These are phyloP conservation scores for Podaxis carcinomalis DNA, from an alignment of 768 basidiomycete species.

Conservation along the genomic window DNA sequence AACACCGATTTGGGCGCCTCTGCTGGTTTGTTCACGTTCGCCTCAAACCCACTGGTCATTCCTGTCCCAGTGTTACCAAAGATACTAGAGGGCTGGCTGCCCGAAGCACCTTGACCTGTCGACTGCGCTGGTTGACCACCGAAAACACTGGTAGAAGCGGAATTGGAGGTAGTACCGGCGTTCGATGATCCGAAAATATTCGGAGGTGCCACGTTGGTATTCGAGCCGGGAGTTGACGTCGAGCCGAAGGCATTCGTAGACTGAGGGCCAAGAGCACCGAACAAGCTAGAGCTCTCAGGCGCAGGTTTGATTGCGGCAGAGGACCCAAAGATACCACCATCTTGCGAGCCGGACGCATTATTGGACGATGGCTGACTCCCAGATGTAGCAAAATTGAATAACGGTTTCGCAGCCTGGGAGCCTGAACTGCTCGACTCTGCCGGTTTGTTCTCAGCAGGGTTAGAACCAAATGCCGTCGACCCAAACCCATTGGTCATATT, in stretches of 20 bases:
- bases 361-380: neutral
- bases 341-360: neutral
- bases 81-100: neutral
- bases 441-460: constrained; percentile 12
- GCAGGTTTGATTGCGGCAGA: constrained; percentile 11
- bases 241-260: constrained; percentile 1
- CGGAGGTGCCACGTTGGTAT: neutral
- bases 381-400: constrained; percentile 18
- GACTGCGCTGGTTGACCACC: neutral
- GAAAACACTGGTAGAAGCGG: neutral
- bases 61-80: neutral
- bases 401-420: constrained; percentile 8
- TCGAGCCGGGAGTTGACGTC: constrained; percentile 3
- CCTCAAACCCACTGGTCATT: neutral
- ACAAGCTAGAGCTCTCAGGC: constrained; percentile 14
- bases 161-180: neutral
- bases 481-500: neutral
- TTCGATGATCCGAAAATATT: neutral
- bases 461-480: constrained; percentile 4
- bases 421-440: constrained; percentile 7
- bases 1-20: constrained; percentile 15
- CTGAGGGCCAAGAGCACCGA: constrained; percentile 12
- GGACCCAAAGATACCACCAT: neutral
- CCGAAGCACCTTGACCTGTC: neutral
- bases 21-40: constrained; percentile 7